Conservation (phyloP, 495 filamentous ascomycete species). For the Penicillium cinerascens region DNA sequence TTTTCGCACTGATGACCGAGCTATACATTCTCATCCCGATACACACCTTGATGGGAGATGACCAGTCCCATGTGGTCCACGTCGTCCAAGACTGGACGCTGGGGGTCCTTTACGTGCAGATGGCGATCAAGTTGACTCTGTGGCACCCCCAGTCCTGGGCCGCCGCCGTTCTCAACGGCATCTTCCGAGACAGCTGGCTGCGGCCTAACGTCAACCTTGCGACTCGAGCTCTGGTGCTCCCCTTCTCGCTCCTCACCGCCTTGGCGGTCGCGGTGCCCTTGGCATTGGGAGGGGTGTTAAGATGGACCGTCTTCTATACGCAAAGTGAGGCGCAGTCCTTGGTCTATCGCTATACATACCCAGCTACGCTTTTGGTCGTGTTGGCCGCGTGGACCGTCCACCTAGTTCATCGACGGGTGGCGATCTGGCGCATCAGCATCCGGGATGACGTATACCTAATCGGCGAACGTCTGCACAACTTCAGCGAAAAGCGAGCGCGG, state of each 20-base stretch:
- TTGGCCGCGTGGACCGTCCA: slow-evolving; percentile 40
- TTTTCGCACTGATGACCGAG: slow-evolving; percentile 81
- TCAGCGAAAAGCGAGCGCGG: slow-evolving; percentile 58
- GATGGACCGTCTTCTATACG: slow-evolving; percentile 39
- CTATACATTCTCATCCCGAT: slow-evolving; percentile 86
- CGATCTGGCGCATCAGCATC: slow-evolving; percentile 77
- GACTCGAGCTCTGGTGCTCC: slow-evolving; percentile 79
- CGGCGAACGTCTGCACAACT: slow-evolving; percentile 90
- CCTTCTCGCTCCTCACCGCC: slow-evolving; percentile 55
- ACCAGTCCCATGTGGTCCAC: slow-evolving; percentile 69
- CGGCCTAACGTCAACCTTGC: slow-evolving; percentile 74
- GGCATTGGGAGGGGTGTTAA: slow-evolving; percentile 42
- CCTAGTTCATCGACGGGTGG: slow-evolving; percentile 50
- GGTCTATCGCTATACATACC: slow-evolving; percentile 73
- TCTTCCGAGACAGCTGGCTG: slow-evolving; percentile 75
- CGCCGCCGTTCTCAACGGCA: slow-evolving; percentile 67
- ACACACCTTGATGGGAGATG: slow-evolving; percentile 67
- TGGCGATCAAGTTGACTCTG: slow-evolving; percentile 69
- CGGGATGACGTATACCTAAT: slow-evolving; percentile 95
- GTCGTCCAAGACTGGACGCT: slow-evolving; percentile 92
- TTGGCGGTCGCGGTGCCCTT: slow-evolving; percentile 59
- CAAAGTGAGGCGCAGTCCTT: slow-evolving; percentile 47
- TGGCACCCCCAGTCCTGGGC: slow-evolving; percentile 62
- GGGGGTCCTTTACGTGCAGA: slow-evolving; percentile 86
- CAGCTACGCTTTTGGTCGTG: slow-evolving; percentile 49